A percentile compares a stretch with the other conserved stretches of the same genome.
Conservation (phyloP, 1,284 basidiomycete genomes). For the Ganoderma boninense region DNA sequence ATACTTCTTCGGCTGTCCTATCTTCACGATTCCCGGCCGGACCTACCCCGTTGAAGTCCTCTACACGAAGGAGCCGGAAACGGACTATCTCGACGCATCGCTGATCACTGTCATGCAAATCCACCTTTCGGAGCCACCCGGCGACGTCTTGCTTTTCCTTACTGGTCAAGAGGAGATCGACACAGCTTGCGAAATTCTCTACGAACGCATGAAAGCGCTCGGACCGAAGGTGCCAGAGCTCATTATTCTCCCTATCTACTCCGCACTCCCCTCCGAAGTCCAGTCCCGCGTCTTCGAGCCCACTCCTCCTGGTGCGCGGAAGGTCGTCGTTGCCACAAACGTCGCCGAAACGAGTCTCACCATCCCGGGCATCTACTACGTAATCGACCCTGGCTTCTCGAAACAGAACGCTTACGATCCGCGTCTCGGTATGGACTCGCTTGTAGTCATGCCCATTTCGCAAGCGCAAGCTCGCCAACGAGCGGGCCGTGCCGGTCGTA, state of each 20-base stretch:
- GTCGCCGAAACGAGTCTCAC: conserved; percentile 99
- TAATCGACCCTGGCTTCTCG: conserved; percentile 98
- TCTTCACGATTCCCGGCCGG: conserved; percentile 99
- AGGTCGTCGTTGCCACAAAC: conserved; percentile 98
- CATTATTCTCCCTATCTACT: conserved; percentile 97
- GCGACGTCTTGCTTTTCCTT: conserved; percentile 96
- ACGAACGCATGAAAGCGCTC: conserved; percentile 97
- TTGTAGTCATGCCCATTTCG: conserved; percentile 99
- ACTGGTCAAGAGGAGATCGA: conserved; percentile 99
- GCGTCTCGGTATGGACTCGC: conserved; percentile 96
- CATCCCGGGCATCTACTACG: conserved; percentile 99
- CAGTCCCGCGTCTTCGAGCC: conserved; percentile 98
- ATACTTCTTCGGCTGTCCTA: conserved; percentile 98
- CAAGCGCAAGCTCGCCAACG: conserved; percentile 98
- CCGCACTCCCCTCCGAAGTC: conserved; percentile 96
- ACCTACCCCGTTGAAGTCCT: conserved; percentile 98
- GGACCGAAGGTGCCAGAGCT: conserved; percentile 98
- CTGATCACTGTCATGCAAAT: conserved; percentile 99
- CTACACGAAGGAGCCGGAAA: conserved; percentile 98
- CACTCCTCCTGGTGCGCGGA: conserved; percentile 94
- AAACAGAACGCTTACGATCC: conserved; percentile 99
- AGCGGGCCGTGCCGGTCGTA: conserved; percentile 95
- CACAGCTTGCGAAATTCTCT: conserved; percentile 96
- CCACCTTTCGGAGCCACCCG: conserved; percentile 96
- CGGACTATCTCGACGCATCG: conserved; percentile 98